Percentiles rank a stretch among this genome's conserved stretches.
Evolutionary conservation across 768 basidiomycete genomes (phyloP).

Genomic region (Psilocybe subaeruginosa): DNA sequence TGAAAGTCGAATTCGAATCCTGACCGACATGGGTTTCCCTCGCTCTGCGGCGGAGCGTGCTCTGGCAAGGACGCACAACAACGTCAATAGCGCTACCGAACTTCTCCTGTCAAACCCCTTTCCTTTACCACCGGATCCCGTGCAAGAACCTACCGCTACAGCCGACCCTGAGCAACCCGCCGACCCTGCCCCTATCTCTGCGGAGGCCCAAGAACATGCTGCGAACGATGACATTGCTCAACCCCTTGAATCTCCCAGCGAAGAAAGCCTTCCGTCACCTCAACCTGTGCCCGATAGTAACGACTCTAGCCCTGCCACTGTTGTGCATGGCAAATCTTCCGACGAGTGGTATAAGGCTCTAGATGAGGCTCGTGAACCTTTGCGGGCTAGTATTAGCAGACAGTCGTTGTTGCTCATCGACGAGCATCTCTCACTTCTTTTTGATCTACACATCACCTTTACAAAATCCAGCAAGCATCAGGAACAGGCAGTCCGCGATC

Average conservation of each 20-base stretch:
- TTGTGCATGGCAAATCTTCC: conserved; percentile 43
- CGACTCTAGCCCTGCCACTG: not conserved
- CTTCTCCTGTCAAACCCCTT: conserved; percentile 83
- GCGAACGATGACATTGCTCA: not conserved
- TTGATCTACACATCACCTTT: conserved; percentile 86
- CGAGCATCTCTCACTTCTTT: conserved; percentile 84
- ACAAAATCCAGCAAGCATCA: conserved; percentile 65
- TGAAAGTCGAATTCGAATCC: conserved; percentile 77
- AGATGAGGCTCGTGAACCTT: conserved; percentile 62
- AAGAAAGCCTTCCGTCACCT: not conserved
- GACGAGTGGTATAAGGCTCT: conserved; percentile 72
- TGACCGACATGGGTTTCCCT: conserved; percentile 97
- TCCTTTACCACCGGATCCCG: conserved; percentile 67
- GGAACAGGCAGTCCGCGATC: conserved; percentile 64
- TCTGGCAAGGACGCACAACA: conserved; percentile 83
- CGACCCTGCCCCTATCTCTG: not conserved
- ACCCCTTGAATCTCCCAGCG: conserved; percentile 10
- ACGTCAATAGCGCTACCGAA: conserved; percentile 88
- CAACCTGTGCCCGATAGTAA: not conserved
- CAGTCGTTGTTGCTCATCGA: conserved; percentile 83
- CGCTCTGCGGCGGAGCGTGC: conserved; percentile 87
- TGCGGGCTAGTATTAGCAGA: conserved; percentile 65
- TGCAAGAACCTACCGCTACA: conserved; percentile 9
- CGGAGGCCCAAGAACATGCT: not conserved
- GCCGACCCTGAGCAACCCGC: not conserved